A percentile compares a stretch with the other conserved stretches of the same genome.
Conservation (phyloP, 352 stramenopile genomes). For the Phytopythium chamaehyphon region DNA sequence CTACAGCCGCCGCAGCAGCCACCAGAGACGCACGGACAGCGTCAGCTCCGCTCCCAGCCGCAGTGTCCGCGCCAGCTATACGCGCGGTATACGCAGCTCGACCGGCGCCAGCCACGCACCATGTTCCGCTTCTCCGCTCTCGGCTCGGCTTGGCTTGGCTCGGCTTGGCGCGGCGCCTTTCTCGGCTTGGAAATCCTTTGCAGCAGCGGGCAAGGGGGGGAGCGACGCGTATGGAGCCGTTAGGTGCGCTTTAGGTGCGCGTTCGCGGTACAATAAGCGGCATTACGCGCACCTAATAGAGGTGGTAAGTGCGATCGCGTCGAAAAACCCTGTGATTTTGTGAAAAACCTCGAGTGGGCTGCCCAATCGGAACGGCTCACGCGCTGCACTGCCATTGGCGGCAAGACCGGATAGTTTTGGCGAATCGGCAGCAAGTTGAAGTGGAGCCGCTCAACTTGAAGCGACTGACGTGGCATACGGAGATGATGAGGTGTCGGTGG, state of each 20-base stretch:
- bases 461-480: not conserved
- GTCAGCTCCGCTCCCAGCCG: not conserved
- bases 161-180: too few species aligned
- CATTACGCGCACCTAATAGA: not conserved
- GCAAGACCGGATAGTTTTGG: not conserved
- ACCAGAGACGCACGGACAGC: not conserved
- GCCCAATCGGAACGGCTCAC: constrained; percentile 9
- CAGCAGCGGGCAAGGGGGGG: not conserved
- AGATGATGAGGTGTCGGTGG: too few species aligned
- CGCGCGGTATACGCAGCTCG: too few species aligned
- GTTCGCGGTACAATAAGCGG: not conserved
- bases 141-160: too few species aligned
- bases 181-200: constrained; percentile 7
- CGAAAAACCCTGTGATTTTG: not conserved
- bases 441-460: not conserved
- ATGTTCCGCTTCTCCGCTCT: too few species aligned
- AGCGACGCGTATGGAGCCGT: not conserved
- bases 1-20: too few species aligned
- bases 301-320: not conserved
- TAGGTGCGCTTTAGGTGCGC: too few species aligned
- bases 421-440: constrained; percentile 9
- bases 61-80: not conserved
- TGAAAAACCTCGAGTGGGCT: constrained; percentile 2
- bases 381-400: constrained; percentile 6
- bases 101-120: not conserved